phyloP scores from a whole-genome alignment of 2,329 filamentous ascomycete genomes.

The Ceratocystis eucalypticola region DNA sequence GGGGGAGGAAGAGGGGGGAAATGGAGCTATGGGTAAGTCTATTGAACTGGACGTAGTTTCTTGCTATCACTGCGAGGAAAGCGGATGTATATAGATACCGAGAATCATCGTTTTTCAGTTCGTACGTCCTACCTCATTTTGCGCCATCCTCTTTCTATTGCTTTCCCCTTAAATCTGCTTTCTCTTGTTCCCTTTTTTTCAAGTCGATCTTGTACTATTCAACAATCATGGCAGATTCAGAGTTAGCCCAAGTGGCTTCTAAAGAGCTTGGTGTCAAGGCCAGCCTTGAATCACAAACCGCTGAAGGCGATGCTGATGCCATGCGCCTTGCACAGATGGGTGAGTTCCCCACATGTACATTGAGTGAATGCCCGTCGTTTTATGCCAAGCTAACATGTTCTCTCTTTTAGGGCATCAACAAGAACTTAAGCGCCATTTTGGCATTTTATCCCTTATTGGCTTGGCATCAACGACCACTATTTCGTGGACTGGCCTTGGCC shows the following conservation, averaged over 20 bases:
- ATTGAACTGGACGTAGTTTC: too few relatives aligned
- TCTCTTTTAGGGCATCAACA: conserved; percentile 32
- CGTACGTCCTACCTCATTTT: neutral
- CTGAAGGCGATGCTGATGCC: conserved; percentile 27
- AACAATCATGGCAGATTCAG: neutral
- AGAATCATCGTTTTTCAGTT: neutral
- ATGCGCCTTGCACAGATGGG: conserved; percentile 33
- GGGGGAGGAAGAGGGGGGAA: neutral
- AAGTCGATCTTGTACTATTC: neutral
- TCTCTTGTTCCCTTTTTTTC: neutral
- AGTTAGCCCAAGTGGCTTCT: neutral
- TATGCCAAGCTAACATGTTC: neutral
- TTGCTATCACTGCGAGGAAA: neutral
- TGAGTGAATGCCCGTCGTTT: neutral
- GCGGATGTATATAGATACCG: neutral
- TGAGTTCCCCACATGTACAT: conserved; percentile 21
- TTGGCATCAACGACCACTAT: conserved; percentile 38
- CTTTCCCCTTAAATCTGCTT: neutral
- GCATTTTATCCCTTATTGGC: conserved; percentile 34
- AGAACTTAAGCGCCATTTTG: conserved; percentile 36
- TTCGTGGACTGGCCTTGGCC: conserved; percentile 35
- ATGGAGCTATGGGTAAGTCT: neutral
- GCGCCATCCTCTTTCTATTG: neutral
- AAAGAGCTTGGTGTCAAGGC: conserved; percentile 6
- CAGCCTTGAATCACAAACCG: conserved; percentile 9